phyloP scores from a whole-genome alignment of 768 basidiomycete genomes.

The Macrolepiota fuliginosa region DNA sequence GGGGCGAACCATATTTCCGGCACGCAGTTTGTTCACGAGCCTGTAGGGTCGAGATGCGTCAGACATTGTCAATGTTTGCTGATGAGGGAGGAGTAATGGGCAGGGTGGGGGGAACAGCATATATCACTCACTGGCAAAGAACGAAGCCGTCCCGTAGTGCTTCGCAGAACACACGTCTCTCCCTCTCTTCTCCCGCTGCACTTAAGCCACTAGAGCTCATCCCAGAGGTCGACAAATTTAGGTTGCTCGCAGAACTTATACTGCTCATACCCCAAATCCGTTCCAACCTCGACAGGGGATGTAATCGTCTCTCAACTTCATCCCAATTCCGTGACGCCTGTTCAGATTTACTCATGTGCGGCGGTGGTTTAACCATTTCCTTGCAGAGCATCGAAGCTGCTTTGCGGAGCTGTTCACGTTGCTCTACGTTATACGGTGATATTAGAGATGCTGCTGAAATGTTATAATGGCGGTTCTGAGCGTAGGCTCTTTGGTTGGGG shows the following conservation, averaged over 20 bases:
- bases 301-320: slow-evolving; percentile 68
- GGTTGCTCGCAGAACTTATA: slow-evolving; percentile 36
- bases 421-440: slow-evolving; percentile 48
- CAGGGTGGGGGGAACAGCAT: slow-evolving; percentile 11
- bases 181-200: slow-evolving; percentile 68
- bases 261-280: slow-evolving; percentile 70
- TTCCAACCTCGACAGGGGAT: slow-evolving; percentile 63
- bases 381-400: slow-evolving; percentile 65
- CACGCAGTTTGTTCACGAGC: slow-evolving; percentile 75
- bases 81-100: background rate
- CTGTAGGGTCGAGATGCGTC: slow-evolving; percentile 33
- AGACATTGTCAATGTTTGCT: slow-evolving; percentile 1
- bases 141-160: slow-evolving; percentile 82
- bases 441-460: slow-evolving; percentile 53
- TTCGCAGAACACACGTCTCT: slow-evolving; percentile 70
- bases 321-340: slow-evolving; percentile 60
- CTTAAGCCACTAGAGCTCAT: slow-evolving; percentile 33
- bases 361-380: slow-evolving; percentile 62
- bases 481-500: slow-evolving; percentile 47
- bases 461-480: slow-evolving; percentile 56
- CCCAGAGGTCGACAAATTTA: slow-evolving; percentile 17
- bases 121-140: slow-evolving; percentile 77
- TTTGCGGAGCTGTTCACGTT: slow-evolving; percentile 65
- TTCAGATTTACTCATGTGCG: slow-evolving; percentile 49
- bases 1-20: slow-evolving; percentile 56